Evolutionary conservation across 805 yeast genomes (phyloP).

Genomic region (Candida saitoana): DNA sequence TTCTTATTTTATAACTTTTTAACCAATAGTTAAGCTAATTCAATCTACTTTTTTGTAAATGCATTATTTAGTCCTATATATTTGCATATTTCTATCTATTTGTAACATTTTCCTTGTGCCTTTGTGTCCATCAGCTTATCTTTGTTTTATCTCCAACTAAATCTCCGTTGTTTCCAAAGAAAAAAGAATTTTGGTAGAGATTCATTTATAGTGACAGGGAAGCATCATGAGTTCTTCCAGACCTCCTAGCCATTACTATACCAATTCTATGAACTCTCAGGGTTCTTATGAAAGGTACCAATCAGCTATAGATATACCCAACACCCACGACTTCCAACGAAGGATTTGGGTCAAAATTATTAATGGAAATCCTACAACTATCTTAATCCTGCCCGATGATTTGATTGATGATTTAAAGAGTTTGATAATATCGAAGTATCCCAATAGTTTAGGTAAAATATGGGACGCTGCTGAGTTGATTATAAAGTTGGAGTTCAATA

Average conservation of each 20-base stretch:
- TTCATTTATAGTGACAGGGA: too few relatives aligned
- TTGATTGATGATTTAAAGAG: conserved; percentile 80
- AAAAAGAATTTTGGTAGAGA: too few relatives aligned
- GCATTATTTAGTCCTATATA: too few relatives aligned
- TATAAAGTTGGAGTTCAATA: conserved; percentile 29
- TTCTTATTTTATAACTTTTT: too few relatives aligned
- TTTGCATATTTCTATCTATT: too few relatives aligned
- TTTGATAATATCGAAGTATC: conserved; percentile 58
- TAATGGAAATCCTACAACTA: conserved; percentile 62
- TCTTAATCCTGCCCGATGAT: conserved; percentile 56
- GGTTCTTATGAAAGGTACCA: background rate
- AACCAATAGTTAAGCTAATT: too few relatives aligned
- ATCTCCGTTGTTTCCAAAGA: too few relatives aligned
- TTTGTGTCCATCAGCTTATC: too few relatives aligned
- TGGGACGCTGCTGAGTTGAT: conserved; percentile 68
- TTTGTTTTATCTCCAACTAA: too few relatives aligned
- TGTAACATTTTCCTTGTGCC: too few relatives aligned
- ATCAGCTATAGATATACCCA: conserved; percentile 6
- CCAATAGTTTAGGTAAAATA: conserved; percentile 57
- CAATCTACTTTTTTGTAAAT: too few relatives aligned
- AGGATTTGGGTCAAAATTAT: conserved; percentile 56
- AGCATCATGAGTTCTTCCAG: background rate
- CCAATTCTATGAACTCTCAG: background rate
- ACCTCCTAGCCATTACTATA: conserved; percentile 1
- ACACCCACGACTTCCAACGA: conserved; percentile 17